A percentile compares a stretch with the other conserved stretches of the same genome.
Conservation (phyloP, 768 basidiomycete species). For the Sporobolomyces roseus region DNA sequence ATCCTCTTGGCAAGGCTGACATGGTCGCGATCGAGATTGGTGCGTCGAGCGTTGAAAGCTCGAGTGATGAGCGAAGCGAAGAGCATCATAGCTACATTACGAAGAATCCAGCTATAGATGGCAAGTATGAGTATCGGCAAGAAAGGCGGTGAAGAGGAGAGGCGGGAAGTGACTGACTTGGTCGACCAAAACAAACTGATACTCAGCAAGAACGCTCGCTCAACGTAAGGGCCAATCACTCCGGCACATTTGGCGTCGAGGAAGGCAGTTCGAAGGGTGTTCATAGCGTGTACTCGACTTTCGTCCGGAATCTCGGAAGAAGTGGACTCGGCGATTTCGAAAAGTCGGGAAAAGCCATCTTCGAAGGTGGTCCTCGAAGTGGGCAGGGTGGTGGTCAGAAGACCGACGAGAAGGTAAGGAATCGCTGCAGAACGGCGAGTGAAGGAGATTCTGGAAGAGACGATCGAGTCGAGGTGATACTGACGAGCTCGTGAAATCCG, state of each 20-base stretch:
- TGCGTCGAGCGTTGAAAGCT: slow-evolving; percentile 25
- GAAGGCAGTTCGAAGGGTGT: slow-evolving; percentile 38
- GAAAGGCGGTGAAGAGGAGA: accelerated
- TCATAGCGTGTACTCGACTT: slow-evolving; percentile 38
- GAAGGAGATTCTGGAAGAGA: slow-evolving; percentile 39
- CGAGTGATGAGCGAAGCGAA: slow-evolving; percentile 36
- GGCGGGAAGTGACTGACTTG: background rate
- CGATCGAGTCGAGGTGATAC: slow-evolving; percentile 36
- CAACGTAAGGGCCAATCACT: slow-evolving; percentile 26
- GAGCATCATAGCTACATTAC: slow-evolving; percentile 41
- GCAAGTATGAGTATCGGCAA: background rate
- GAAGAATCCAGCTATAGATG: slow-evolving; percentile 35
- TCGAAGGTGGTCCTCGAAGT: slow-evolving; percentile 24
- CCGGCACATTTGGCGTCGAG: slow-evolving; percentile 35
- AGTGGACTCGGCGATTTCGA: slow-evolving; percentile 41
- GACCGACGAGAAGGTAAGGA: slow-evolving; percentile 40
- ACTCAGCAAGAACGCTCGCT: slow-evolving; percentile 34
- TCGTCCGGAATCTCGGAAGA: slow-evolving; percentile 31
- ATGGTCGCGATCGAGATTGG: slow-evolving; percentile 38
- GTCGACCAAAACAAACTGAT: slow-evolving; percentile 39
- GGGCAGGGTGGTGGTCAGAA: slow-evolving; percentile 35
- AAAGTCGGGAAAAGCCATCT: slow-evolving; percentile 21
- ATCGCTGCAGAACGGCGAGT: slow-evolving; percentile 40
- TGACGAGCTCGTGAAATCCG: background rate
- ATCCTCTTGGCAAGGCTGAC: slow-evolving; percentile 18